phyloP scores from a whole-genome alignment of 805 yeast genomes.

The Candida parachauliodes region DNA sequence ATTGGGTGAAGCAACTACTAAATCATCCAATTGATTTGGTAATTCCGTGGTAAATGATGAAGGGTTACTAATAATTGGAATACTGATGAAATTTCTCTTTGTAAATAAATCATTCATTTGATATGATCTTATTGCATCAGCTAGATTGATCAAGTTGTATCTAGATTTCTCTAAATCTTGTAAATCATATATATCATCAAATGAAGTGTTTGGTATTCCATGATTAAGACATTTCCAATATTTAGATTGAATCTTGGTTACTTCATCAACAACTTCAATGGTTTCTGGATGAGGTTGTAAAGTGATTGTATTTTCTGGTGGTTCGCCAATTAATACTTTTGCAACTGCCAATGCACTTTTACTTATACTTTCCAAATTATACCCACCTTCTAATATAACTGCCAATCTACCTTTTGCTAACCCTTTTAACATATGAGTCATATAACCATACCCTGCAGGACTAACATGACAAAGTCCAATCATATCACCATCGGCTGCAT shows the following conservation, averaged over 20 bases:
- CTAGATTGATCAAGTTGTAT: conserved; percentile 47
- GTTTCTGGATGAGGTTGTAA: conserved; percentile 72
- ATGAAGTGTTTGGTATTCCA: conserved; percentile 45
- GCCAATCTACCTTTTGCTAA: conserved; percentile 86
- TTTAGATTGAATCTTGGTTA: conserved; percentile 71
- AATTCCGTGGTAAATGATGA: conserved; percentile 33
- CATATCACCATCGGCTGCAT: conserved; percentile 97
- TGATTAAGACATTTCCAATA: conserved; percentile 82
- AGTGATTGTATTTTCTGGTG: conserved; percentile 75
- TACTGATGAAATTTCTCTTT: conserved; percentile 54
- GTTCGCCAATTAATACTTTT: conserved; percentile 88
- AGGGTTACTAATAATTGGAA: conserved; percentile 53
- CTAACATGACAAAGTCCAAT: conserved; percentile 95
- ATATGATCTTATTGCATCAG: conserved; percentile 71
- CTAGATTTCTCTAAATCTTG: conserved; percentile 14
- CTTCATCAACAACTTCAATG: conserved; percentile 76
- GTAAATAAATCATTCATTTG: conserved; percentile 59
- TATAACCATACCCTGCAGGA: conserved; percentile 93
- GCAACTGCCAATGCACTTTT: conserved; percentile 89
- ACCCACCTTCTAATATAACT: conserved; percentile 95
- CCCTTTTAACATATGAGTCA: conserved; percentile 88
- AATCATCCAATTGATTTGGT: conserved; percentile 56
- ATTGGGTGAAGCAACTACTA: conserved; percentile 67
- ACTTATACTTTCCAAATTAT: conserved; percentile 87
- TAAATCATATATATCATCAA: conserved; percentile 39